Evolutionary conservation across 1,284 basidiomycete species (phyloP).

Genomic region (Moniliophthora roreri): DNA sequence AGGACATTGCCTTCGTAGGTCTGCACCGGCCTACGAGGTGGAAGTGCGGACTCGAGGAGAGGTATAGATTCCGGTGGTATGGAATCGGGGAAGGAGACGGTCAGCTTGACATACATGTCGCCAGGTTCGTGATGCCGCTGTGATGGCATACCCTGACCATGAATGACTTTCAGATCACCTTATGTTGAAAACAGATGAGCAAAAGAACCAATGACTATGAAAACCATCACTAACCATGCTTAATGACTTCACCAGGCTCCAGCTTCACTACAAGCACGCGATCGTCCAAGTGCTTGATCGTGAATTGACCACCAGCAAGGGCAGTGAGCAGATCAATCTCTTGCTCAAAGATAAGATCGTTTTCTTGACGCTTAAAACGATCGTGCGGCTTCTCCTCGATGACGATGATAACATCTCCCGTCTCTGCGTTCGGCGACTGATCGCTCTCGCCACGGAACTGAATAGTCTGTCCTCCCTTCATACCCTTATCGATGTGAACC

Average conservation of each 20-base stretch:
- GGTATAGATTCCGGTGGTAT: conserved; percentile 73
- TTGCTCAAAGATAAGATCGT: conserved; percentile 86
- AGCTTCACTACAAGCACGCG: conserved; percentile 85
- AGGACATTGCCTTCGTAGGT: conserved; percentile 69
- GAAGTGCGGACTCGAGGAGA: conserved; percentile 85
- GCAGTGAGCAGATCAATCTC: conserved; percentile 95
- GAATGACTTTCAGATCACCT: conserved; percentile 91
- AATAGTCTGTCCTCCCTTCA: conserved; percentile 98
- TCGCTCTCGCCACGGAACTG: conserved; percentile 95
- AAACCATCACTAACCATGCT: conserved; percentile 70
- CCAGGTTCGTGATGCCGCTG: conserved; percentile 96
- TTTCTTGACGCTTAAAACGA: conserved; percentile 90
- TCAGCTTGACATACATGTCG: conserved; percentile 89
- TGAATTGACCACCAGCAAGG: conserved; percentile 88
- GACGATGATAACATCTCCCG: conserved; percentile 97
- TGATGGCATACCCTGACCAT: conserved; percentile 97
- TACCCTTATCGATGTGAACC: conserved; percentile 99
- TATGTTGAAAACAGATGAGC: conserved; percentile 9
- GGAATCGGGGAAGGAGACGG: conserved; percentile 87
- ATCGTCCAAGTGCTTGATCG: conserved; percentile 94
- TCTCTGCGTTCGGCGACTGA: conserved; percentile 87
- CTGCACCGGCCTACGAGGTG: conserved; percentile 72
- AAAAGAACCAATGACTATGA: background rate
- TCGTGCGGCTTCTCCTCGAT: conserved; percentile 96
- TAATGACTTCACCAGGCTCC: conserved; percentile 89